Evolutionary conservation across 441 rosid species (phyloP).

Genomic region (Francoa sonchifolia): DNA sequence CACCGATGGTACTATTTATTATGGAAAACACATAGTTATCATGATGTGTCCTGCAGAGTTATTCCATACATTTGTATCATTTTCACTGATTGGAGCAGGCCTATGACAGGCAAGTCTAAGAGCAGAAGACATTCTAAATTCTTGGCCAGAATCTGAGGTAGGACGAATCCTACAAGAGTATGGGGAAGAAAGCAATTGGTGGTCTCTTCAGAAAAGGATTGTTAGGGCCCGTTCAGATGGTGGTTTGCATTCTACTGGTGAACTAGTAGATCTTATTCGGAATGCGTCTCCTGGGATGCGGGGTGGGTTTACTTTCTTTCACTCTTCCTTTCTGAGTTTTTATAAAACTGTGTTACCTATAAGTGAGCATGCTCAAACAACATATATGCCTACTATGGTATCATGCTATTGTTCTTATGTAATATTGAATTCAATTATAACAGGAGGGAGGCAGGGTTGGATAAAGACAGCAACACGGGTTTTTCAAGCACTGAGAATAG

Average conservation of each 20-base stretch:
- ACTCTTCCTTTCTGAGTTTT: slow-evolving; percentile 1
- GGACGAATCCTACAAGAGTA: slow-evolving; percentile 67
- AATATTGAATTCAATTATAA: slow-evolving; percentile 3
- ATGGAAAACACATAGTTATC: too few relatives aligned
- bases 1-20: too few relatives aligned
- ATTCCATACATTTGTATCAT: slow-evolving; percentile 9
- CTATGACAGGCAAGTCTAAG: slow-evolving; percentile 54
- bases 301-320: slow-evolving; percentile 24
- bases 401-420: neutral
- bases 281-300: slow-evolving; percentile 26
- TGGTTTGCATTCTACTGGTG: slow-evolving; percentile 79
- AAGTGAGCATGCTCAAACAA: neutral
- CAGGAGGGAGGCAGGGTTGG: slow-evolving; percentile 94
- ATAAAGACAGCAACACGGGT: slow-evolving; percentile 92
- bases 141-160: slow-evolving; percentile 76
- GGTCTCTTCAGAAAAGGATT: slow-evolving; percentile 51
- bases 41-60: too few relatives aligned
- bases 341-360: neutral
- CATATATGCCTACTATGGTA: neutral
- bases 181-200: slow-evolving; percentile 90
- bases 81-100: slow-evolving; percentile 25
- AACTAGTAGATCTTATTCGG: slow-evolving; percentile 59
- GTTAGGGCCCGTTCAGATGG: slow-evolving; percentile 52
- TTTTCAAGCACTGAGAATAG: slow-evolving; percentile 83
- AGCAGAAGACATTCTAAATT: slow-evolving; percentile 77